Evolutionary conservation across 2,329 filamentous ascomycete species (phyloP).

Genomic region (Cladobotryum protrusum): DNA sequence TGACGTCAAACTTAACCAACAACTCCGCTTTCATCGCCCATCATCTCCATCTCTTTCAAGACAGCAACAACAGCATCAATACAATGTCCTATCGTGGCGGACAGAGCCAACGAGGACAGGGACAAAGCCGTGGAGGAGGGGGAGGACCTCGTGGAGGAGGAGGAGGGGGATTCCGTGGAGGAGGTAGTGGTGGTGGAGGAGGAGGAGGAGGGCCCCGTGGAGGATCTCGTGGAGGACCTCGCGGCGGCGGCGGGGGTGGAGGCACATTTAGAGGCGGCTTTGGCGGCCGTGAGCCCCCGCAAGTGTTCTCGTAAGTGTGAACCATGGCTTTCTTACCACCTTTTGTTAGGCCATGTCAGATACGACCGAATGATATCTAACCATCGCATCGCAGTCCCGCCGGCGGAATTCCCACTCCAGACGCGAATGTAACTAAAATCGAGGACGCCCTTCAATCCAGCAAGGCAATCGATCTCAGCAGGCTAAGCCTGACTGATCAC

Average conservation of each 20-base stretch:
- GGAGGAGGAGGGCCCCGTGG: constrained; percentile 6
- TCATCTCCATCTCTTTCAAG: too few species aligned
- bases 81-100: too few species aligned
- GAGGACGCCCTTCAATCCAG: constrained; percentile 9
- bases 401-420: constrained; percentile 4
- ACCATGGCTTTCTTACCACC: neutral
- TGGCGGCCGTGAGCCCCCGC: neutral
- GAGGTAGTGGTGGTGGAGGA: neutral
- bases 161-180: constrained; percentile 6
- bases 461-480: constrained; percentile 2
- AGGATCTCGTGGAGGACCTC: neutral
- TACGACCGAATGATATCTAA: neutral
- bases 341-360: neutral
- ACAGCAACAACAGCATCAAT: too few species aligned
- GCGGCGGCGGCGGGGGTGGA: neutral
- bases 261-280: neutral
- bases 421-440: constrained; percentile 3
- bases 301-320: constrained; percentile 6
- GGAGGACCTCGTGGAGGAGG: constrained; percentile 22
- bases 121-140: constrained; percentile 17
- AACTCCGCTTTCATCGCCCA: too few species aligned
- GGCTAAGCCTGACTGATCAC: constrained; percentile 3
- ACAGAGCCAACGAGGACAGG: constrained; percentile 3
- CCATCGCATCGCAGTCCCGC: neutral
- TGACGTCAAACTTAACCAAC: too few species aligned